Conservation (phyloP, 73 alveolate genomes). For the Uronychia setigera region DNA sequence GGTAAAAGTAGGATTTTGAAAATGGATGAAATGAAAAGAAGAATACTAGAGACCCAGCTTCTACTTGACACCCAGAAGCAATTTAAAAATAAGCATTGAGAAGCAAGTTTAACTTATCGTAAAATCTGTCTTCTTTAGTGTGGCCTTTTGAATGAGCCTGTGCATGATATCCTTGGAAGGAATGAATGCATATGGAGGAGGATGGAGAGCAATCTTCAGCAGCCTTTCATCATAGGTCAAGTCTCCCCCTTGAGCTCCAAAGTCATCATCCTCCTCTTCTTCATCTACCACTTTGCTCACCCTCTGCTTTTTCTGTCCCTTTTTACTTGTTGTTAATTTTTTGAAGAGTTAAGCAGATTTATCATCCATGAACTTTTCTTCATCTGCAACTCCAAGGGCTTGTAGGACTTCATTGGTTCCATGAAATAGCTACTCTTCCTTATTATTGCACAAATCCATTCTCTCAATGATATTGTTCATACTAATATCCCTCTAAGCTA, state of each 20-base stretch:
- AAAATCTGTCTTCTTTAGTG: neutral
- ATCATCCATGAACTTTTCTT: neutral
- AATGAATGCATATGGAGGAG: neutral
- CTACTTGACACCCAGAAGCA: too few species aligned
- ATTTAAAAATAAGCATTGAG: too few species aligned
- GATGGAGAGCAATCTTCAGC: neutral
- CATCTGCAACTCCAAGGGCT: neutral
- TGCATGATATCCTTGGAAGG: conserved; percentile 1
- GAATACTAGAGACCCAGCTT: too few species aligned
- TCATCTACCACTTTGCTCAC: neutral
- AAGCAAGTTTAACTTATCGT: too few species aligned
- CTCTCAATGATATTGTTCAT: neutral
- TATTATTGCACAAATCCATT: neutral
- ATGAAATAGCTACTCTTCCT: neutral
- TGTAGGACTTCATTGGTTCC: neutral
- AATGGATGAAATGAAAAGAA: too few species aligned
- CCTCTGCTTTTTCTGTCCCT: neutral
- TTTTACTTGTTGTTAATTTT: neutral
- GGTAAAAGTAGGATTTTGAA: too few species aligned
- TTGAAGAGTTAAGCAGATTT: neutral
- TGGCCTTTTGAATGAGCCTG: neutral
- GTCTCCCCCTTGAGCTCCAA: neutral
- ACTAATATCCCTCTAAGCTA: neutral
- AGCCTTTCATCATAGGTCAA: neutral
- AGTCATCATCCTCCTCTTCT: neutral